A percentile compares a stretch with the other conserved stretches of the same genome.
Evolutionary conservation across 164 flowering plant genomes (phyloP).

Genomic region (Liquidambar formosana): DNA sequence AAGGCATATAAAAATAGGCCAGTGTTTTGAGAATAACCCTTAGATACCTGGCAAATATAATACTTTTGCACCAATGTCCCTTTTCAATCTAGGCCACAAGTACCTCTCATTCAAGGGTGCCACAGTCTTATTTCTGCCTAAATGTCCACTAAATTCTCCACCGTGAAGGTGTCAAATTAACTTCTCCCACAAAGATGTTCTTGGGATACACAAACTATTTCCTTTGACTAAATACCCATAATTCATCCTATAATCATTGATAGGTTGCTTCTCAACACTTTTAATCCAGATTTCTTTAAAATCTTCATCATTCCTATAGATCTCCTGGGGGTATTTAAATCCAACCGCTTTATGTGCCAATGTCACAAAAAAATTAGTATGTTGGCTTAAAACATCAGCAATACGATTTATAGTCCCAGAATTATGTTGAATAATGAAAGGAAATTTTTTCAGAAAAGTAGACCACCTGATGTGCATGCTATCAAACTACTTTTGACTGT

Average conservation of each 20-base stretch:
- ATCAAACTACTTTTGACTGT: background rate
- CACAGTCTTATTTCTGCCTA: slow-evolving; percentile 10
- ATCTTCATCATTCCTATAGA: slow-evolving; percentile 5
- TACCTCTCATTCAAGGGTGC: background rate
- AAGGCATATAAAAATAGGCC: slow-evolving; percentile 15
- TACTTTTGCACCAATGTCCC: slow-evolving; percentile 11
- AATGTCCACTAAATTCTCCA: slow-evolving; percentile 1
- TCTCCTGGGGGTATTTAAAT: slow-evolving; percentile 14
- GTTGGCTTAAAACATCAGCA: background rate
- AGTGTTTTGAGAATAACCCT: slow-evolving; percentile 8
- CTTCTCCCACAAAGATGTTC: background rate
- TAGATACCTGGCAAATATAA: background rate
- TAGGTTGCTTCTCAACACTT: background rate
- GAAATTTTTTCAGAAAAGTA: background rate
- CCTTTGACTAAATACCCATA: slow-evolving; percentile 13
- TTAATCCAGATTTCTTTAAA: slow-evolving; percentile 14
- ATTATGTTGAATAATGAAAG: background rate
- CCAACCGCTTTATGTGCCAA: slow-evolving; percentile 5
- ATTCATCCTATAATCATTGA: background rate
- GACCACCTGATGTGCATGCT: slow-evolving; percentile 6
- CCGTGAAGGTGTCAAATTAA: slow-evolving; percentile 10
- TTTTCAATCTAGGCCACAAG: slow-evolving; percentile 13
- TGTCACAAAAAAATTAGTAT: background rate
- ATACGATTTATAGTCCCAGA: background rate
- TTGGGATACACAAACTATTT: slow-evolving; percentile 17